Conservation (phyloP, 108 stramenopile species). For the Conticribra guillardii region DNA sequence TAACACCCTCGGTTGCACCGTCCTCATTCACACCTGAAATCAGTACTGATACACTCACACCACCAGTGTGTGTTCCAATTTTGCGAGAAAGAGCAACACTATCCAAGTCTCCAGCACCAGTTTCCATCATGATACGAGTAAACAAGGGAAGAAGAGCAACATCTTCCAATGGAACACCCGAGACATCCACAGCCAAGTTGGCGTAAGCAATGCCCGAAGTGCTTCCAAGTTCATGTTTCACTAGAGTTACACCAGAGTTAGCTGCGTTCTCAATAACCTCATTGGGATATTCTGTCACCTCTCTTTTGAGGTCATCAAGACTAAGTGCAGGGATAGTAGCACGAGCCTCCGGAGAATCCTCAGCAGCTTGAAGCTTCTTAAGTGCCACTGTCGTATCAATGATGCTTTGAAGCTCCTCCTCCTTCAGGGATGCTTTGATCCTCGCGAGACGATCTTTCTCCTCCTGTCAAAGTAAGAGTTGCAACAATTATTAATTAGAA, state of each 20-base stretch:
- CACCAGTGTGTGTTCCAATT: constrained; percentile 92
- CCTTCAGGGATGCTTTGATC: constrained; percentile 84
- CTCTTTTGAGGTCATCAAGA: constrained; percentile 85
- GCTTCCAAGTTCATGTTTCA: constrained; percentile 87
- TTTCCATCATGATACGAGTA: constrained; percentile 88
- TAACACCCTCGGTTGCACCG: constrained; percentile 51
- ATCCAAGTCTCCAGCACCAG: constrained; percentile 90
- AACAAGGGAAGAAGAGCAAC: constrained; percentile 89
- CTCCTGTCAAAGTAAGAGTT: no score
- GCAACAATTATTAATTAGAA: no score
- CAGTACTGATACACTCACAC: constrained; percentile 67
- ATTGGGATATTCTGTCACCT: constrained; percentile 91
- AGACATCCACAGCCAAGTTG: constrained; percentile 82
- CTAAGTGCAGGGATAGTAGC: constrained; percentile 93
- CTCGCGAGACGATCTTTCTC: constrained; percentile 77
- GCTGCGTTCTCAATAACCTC: constrained; percentile 76
- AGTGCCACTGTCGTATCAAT: constrained; percentile 84
- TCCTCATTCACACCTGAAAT: constrained; percentile 73
- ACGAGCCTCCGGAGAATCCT: constrained; percentile 92
- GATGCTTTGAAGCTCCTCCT: constrained; percentile 80
- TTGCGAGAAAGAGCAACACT: constrained; percentile 79
- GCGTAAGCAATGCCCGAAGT: constrained; percentile 96
- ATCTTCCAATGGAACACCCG: constrained; percentile 82
- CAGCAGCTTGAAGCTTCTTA: constrained; percentile 88
- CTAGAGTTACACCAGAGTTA: constrained; percentile 79